These are phyloP conservation scores for Omphalotus olearius DNA, from an alignment of 1,284 basidiomycete genomes.

Conservation along the genomic window DNA sequence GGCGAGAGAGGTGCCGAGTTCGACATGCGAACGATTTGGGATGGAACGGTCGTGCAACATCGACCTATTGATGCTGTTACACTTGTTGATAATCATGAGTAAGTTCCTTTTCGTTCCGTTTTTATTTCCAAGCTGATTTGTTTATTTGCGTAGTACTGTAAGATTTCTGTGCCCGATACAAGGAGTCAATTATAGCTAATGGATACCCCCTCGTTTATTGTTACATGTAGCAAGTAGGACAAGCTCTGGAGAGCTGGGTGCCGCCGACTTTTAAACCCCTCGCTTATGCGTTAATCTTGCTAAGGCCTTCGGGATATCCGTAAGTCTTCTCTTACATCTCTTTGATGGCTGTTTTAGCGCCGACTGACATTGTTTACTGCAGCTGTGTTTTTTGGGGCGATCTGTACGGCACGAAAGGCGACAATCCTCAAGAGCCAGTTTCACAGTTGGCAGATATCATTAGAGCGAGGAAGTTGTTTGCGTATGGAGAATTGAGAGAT, in stretches of 20 bases:
- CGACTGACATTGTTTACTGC: neutral
- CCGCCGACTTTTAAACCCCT: constrained; percentile 51
- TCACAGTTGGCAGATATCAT: constrained; percentile 45
- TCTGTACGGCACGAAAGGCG: constrained; percentile 42
- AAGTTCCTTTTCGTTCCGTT: neutral
- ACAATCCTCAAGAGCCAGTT: constrained; percentile 38
- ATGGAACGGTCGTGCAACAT: constrained; percentile 46
- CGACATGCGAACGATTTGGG: constrained; percentile 50
- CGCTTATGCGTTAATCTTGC: constrained; percentile 52
- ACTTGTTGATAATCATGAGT: constrained; percentile 24
- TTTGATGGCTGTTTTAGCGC: neutral
- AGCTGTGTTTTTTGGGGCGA: constrained; percentile 54
- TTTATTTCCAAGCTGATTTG: neutral
- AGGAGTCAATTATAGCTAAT: neutral
- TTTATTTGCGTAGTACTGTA: constrained; percentile 5
- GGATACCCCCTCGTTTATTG: neutral
- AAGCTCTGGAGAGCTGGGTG: constrained; percentile 49
- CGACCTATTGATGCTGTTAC: constrained; percentile 52
- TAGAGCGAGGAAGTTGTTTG: constrained; percentile 42
- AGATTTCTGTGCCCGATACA: neutral
- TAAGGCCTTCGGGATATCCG: constrained; percentile 51
- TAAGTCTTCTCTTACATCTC: constrained; percentile 20
- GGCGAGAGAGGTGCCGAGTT: constrained; percentile 39
- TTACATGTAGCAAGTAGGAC: constrained; percentile 33
- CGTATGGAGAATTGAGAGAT: constrained; percentile 44